Conservation (phyloP, 106 monocot species). For the Triglochin maritima region DNA sequence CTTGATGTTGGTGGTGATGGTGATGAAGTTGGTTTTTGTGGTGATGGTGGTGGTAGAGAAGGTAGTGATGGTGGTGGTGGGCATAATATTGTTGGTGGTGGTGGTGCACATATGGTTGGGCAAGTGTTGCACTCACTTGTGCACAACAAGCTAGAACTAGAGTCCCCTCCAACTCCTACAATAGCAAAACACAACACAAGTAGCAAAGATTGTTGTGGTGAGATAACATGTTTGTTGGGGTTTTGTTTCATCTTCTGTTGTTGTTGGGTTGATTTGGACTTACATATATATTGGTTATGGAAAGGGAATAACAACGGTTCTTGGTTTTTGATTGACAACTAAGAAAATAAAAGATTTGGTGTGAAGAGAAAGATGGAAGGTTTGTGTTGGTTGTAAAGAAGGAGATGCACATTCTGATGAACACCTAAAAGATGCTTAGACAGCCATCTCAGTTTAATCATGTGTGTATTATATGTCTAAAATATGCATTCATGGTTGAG, state of each 20-base stretch:
- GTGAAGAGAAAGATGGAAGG: not conserved
- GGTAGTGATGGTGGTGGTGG: slow-evolving; percentile 15
- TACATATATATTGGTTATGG: not conserved
- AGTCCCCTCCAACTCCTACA: not conserved
- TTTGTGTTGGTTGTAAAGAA: slow-evolving; percentile 6
- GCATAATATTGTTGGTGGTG: too few relatives aligned
- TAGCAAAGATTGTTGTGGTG: not conserved
- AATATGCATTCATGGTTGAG: too few relatives aligned
- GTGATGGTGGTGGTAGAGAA: not conserved
- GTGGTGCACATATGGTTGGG: slow-evolving; percentile 31
- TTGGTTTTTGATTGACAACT: not conserved
- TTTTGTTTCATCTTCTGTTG: not conserved
- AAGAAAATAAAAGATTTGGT: not conserved
- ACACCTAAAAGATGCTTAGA: too few relatives aligned
- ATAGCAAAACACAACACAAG: not conserved
- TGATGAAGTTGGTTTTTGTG: slow-evolving; percentile 7
- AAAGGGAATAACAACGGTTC: not conserved
- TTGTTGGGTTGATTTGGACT: not conserved
- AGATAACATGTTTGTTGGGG: not conserved
- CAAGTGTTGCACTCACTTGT: slow-evolving; percentile 43
- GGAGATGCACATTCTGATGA: not conserved
- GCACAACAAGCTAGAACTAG: slow-evolving; percentile 16
- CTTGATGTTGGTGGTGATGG: not conserved
- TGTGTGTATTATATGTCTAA: too few relatives aligned
- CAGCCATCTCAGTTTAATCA: too few relatives aligned